Conservation (phyloP, 345 rosid species). For the Tarenaya hassleriana region DNA sequence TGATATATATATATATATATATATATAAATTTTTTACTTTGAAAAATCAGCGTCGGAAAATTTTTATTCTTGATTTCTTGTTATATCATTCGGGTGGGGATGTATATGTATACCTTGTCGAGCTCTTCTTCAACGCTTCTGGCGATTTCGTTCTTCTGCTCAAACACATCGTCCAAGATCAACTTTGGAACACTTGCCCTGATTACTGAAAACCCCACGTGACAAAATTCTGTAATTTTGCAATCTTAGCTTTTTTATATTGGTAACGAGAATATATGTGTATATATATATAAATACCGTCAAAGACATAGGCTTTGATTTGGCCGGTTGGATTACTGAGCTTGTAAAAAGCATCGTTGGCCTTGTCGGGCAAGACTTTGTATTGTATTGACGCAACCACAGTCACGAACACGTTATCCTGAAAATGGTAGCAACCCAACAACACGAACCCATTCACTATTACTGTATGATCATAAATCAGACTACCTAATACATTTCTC, state of each 20-base stretch:
- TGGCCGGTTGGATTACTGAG: conserved; percentile 46
- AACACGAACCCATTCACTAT: neutral
- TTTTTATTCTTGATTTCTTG: too few relatives aligned
- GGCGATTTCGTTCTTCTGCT: conserved; percentile 55
- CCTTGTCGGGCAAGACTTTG: conserved; percentile 42
- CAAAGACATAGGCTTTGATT: conserved; percentile 55
- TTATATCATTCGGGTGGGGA: too few relatives aligned
- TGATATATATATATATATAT: neutral
- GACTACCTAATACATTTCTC: too few relatives aligned
- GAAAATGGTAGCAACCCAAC: neutral
- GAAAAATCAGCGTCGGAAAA: too few relatives aligned
- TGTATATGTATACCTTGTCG: conserved; percentile 27
- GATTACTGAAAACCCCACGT: conserved; percentile 30
- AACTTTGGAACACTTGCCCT: conserved; percentile 54
- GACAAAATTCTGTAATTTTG: neutral
- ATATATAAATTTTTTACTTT: too few relatives aligned
- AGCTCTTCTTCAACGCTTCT: conserved; percentile 51
- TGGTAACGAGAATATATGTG: neutral
- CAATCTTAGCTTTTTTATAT: neutral
- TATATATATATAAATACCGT: conserved; percentile 28
- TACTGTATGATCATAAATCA: neutral
- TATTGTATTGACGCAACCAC: conserved; percentile 55
- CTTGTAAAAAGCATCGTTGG: conserved; percentile 55
- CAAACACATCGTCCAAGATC: conserved; percentile 45
- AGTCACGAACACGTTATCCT: conserved; percentile 58